Evolutionary conservation across 345 rosid species (phyloP), one percentile per base, ranked within the genome.

Genomic region (Carallia pectinifolia): DNA sequence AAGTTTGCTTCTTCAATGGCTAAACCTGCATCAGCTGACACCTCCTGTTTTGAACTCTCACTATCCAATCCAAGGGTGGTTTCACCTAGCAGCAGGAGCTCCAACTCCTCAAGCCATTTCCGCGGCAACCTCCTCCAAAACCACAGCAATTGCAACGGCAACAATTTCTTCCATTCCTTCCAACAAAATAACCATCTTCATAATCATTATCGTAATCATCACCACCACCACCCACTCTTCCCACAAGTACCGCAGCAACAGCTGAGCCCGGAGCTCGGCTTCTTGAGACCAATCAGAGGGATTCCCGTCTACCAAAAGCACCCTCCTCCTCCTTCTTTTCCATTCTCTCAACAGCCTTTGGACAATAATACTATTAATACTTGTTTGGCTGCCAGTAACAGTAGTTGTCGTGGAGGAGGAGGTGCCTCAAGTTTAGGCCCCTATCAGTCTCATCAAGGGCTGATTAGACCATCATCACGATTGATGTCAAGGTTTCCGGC

Each of bases 241-340:
- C 76, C 47, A 5, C 89, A 78, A 37, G 74, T 53, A 4, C 68
- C 71, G 1, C 71, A 52, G 5, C 71, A 73, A 36, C 81, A 79
- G n/a, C 65, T 82, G 16, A 64, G 82, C 76, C 87, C 84, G 75
- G 94, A 90, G 53, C 80, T 92, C 68, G 87, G 91, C 48, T 84
- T 86, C 68, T 78, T 87, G 78, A 87, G 86, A 84, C 98, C 99
- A 74, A 89, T 96, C 34, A 87, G 89, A 81, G 98, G 98, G 71
- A 85, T 88, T 70, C 93, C 99, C 33, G 82, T 92, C 3, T 84
- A 88, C 79, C 96, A 89, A 70, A 88, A 83, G 6, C 82, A 74
- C 6, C 84, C 76, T 69, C 84, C 81, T 73, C 73, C 77, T 64
- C 50, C 77, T 54, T 62, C 82, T 62, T 85, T 85, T 68, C 81